These are phyloP conservation scores for Danielia oregonensis DNA, from an alignment of 805 yeast species.

Conservation along the genomic window DNA sequence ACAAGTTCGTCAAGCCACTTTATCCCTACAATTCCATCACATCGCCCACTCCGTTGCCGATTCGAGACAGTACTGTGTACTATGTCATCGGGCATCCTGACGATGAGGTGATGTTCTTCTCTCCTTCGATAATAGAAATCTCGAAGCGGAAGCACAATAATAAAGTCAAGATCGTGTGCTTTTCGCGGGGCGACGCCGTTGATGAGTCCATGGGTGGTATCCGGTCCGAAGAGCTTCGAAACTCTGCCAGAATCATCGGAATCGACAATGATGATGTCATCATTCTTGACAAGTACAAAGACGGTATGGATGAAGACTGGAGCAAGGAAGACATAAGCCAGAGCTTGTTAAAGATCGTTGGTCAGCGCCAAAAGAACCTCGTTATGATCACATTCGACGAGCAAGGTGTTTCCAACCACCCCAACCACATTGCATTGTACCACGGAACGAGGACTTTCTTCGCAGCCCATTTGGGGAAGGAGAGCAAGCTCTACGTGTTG, in stretches of 20 bases:
- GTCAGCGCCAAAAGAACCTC: slow-evolving; percentile 14
- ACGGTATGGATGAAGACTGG: slow-evolving; percentile 73
- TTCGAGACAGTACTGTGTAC: slow-evolving; percentile 36
- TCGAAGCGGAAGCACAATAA: slow-evolving; percentile 47
- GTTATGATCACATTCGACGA: slow-evolving; percentile 76
- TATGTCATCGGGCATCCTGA: slow-evolving; percentile 92
- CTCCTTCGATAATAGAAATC: slow-evolving; percentile 65
- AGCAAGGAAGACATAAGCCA: slow-evolving; percentile 38
- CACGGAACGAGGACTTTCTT: slow-evolving; percentile 43
- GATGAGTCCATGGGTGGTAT: slow-evolving; percentile 67
- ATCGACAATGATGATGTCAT: slow-evolving; percentile 38
- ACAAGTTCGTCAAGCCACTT: slow-evolving; percentile 17
- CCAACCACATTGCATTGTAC: slow-evolving; percentile 73
- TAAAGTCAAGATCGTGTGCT: slow-evolving; percentile 56
- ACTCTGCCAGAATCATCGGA: slow-evolving; percentile 55
- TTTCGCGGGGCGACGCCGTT: slow-evolving; percentile 65
- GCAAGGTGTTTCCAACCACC: slow-evolving; percentile 77
- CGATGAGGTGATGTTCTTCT: slow-evolving; percentile 96
- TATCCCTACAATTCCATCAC: slow-evolving; percentile 39
- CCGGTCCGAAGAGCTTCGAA: slow-evolving; percentile 56
- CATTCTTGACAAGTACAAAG: slow-evolving; percentile 48
- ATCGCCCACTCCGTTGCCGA: slow-evolving; percentile 28
- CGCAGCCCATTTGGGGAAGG: slow-evolving; percentile 10
- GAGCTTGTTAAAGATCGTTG: slow-evolving; percentile 29
- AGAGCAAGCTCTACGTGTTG: slow-evolving; percentile 23